Base-by-base conservation (phyloP, 768 basidiomycete genomes). In the Glaciozyma antarctica region DNA sequence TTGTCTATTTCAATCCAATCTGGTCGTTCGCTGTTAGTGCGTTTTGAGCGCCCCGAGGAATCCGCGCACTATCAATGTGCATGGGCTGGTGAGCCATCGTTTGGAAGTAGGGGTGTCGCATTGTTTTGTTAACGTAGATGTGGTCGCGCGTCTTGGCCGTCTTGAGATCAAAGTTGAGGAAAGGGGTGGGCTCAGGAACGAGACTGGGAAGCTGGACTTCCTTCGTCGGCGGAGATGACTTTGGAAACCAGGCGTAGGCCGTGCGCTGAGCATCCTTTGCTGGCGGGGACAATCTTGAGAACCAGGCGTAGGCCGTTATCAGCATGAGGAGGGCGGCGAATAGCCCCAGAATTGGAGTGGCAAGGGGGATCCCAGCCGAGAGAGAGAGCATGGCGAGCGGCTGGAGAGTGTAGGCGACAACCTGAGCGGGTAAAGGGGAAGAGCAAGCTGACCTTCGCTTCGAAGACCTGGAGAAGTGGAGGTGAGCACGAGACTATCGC, bases 1-100 rank as follows among this genome's bases (percentile, higher is more conserved):
- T 72, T 73, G 71, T 77, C 76, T 32, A 78, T 75, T 65, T 78
- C 77, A 34, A 78, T 78, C 77, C 77, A 78, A 63, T 77, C 70
- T 67, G 38, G 5, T 10, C 34, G 16, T 5, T 9, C 21, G 22
- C n/a, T n/a, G n/a, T n/a, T n/a, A n/a, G n/a, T n/a, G n/a, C n/a
- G n/a, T n/a, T n/a, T n/a, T n/a, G n/a, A n/a, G n/a, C n/a, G n/a
- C n/a, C n/a, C n/a, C n/a, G n/a, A n/a, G 32, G 24, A 24, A 10
- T 3, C 0, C n/a, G 51, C 58, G 7, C n/a, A 62, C 56, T 51
- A 30, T 77, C 76, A 58, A 75, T 72, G 45, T 78, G 71, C 75
- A 78, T 76, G 0, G 77, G 74, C 58, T 77, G 77, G 61, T 78
- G 77, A 4, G 77, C 74, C 58, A 70, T 63, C 1, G 72, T 69